These are phyloP conservation scores for Aspergillus pseudotamarii DNA, from an alignment of 2,329 filamentous ascomycete genomes.

Conservation along the genomic window DNA sequence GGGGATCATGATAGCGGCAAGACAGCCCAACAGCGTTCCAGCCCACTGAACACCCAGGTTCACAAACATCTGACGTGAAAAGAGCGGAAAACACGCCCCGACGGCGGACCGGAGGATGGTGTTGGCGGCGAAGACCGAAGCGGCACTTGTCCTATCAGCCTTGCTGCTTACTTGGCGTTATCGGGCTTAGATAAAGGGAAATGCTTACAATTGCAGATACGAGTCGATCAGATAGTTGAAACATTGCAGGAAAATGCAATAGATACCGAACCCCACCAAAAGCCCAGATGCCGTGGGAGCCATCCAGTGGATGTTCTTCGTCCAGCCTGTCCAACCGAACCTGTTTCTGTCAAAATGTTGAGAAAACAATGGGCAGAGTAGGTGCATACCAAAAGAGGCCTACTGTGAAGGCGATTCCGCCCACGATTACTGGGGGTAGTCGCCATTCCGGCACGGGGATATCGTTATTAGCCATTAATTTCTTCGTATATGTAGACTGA, in stretches of 20 bases:
- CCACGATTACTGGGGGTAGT: constrained; percentile 33
- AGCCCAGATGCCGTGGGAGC: constrained; percentile 38
- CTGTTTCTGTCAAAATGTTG: constrained; percentile 7
- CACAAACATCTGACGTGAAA: constrained; percentile 41
- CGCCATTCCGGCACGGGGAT: constrained; percentile 38
- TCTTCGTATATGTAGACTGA: constrained; percentile 31
- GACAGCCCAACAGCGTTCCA: constrained; percentile 40
- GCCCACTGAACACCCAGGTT: constrained; percentile 43
- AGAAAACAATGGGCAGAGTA: neutral
- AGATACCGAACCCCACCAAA: constrained; percentile 35
- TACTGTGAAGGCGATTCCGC: constrained; percentile 35
- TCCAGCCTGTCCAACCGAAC: constrained; percentile 40
- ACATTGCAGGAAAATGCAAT: constrained; percentile 37
- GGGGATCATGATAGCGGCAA: constrained; percentile 41
- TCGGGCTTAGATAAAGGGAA: neutral
- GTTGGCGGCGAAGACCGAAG: constrained; percentile 43
- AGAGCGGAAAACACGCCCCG: constrained; percentile 40
- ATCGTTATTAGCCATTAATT: constrained; percentile 32
- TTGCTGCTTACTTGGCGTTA: neutral
- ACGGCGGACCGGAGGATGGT: constrained; percentile 42
- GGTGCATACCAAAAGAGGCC: constrained; percentile 39
- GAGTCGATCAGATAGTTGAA: constrained; percentile 45
- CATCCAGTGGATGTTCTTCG: constrained; percentile 37
- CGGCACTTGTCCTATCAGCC: constrained; percentile 34
- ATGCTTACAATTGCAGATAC: constrained; percentile 43